Evolutionary conservation across 352 stramenopile genomes (phyloP), one percentile per base, ranked within the genome.

Genomic region (Peronosclerospora sorghi): DNA sequence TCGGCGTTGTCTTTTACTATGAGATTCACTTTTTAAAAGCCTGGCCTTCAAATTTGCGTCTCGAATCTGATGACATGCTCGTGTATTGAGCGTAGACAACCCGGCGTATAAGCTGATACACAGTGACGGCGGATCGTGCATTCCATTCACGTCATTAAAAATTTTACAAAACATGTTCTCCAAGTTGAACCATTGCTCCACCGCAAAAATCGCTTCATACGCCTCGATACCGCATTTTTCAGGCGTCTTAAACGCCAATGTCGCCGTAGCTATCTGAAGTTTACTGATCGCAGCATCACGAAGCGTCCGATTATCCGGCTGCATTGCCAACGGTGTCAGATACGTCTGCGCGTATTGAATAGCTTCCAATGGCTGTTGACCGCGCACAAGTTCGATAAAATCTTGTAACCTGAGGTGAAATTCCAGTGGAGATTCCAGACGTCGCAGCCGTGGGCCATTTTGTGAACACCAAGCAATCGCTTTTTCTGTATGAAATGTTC

Each of bases 341-440:
- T 70, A 55, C 6, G 57, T 28, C 41, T 74, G 78, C 3, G 78
- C 78, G 21, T 88, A 85, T 24, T 83, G 48, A 10, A 91, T 66
- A 15, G 78, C 78, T 15, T 85, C 68, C n/a, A 88, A 51, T 8
- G 68, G 68, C 45, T 86, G 76, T 38, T 64, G 63, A 2, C 63
- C 62, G 36, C 78, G 78, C n/a, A 88, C 73, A n/a, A 82, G 55
- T 46, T 88, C 78, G 15, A 91, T 56, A 48, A 88, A 84, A 43
- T 82, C 71, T 48, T 91, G 78, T 20, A 88, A 40, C 6, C 78
- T 63, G 23, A 91, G 35, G 7, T 73, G 69, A 28, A 91, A 86
- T 41, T 87, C 74, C n/a, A 91, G 35, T 14, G 52, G 56, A 5
- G 78, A 87, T 38, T 78, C 67, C 12, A 91, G 44, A 12, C 78